These are phyloP conservation scores for Leucogyrophana mollusca DNA, from an alignment of 768 basidiomycete species.

Conservation along the genomic window DNA sequence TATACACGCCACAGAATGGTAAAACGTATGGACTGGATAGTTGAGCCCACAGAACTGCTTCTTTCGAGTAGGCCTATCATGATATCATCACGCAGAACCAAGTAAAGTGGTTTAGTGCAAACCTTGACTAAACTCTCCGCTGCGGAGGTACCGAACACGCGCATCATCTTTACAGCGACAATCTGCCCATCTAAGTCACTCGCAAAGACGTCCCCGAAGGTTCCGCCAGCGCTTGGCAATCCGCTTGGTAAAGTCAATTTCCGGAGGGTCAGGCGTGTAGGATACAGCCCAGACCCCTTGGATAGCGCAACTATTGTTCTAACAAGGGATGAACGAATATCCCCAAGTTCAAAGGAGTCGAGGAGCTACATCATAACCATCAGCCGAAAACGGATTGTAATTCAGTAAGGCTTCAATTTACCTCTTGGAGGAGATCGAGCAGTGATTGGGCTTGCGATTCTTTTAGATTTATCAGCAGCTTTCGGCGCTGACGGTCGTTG, in stretches of 20 bases:
- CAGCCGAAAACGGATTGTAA: too few relatives aligned
- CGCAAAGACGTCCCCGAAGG: conserved; percentile 32
- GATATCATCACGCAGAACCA: conserved; percentile 12
- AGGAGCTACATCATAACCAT: conserved; percentile 16
- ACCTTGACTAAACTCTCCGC: conserved; percentile 22
- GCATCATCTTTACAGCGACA: conserved; percentile 33
- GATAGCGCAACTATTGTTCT: conserved; percentile 28
- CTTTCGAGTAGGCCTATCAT: conserved; percentile 14
- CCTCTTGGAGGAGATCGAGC: conserved; percentile 27
- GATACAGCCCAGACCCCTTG: conserved; percentile 25
- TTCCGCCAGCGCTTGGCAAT: conserved; percentile 21
- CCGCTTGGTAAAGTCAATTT: conserved; percentile 11
- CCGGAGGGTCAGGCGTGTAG: conserved; percentile 20
- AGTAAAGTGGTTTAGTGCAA: conserved; percentile 11
- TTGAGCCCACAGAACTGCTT: conserved; percentile 29
- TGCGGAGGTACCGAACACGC: conserved; percentile 15
- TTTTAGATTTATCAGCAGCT: conserved; percentile 14
- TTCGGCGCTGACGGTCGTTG: too few relatives aligned
- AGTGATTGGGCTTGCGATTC: conserved; percentile 22
- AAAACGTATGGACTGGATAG: conserved; percentile 21
- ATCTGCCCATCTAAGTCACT: conserved; percentile 24
- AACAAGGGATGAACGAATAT: conserved; percentile 22
- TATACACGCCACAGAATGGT: conserved; percentile 5
- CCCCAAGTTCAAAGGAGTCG: conserved; percentile 19
- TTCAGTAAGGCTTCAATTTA: neutral